These are phyloP conservation scores for Neospermospora avenae DNA, from an alignment of 2,329 filamentous ascomycete species.

Conservation along the genomic window DNA sequence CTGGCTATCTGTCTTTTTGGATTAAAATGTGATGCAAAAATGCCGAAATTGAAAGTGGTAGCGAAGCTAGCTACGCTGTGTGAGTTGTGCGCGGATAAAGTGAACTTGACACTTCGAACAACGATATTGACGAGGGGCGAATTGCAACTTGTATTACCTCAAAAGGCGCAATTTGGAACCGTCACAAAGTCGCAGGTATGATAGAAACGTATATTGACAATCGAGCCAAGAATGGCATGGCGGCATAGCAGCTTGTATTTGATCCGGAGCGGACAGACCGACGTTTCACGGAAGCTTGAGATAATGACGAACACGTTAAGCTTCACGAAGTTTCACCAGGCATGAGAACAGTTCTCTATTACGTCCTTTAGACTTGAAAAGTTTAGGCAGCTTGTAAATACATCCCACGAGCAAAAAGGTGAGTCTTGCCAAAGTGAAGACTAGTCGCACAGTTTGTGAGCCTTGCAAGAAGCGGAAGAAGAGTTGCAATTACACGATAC, in stretches of 20 bases:
- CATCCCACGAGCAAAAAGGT: neutral
- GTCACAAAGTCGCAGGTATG: too few relatives aligned
- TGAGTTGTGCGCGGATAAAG: too few relatives aligned
- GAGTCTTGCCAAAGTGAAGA: neutral
- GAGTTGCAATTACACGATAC: slow-evolving; percentile 18
- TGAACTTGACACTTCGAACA: too few relatives aligned
- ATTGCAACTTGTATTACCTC: too few relatives aligned
- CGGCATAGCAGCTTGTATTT: neutral
- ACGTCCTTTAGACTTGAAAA: neutral
- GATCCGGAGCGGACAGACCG: neutral
- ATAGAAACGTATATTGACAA: too few relatives aligned
- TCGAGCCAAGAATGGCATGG: neutral
- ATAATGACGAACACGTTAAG: neutral
- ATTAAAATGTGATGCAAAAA: too few relatives aligned
- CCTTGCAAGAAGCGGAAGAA: slow-evolving; percentile 23
- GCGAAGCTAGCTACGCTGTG: too few relatives aligned
- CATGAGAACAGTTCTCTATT: neutral
- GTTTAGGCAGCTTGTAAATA: too few relatives aligned
- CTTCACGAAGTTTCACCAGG: neutral
- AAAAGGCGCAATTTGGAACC: too few relatives aligned
- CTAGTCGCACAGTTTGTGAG: slow-evolving; percentile 11
- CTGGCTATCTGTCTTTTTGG: too few relatives aligned
- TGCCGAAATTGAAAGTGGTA: too few relatives aligned
- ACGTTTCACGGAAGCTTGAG: neutral
- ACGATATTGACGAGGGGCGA: too few relatives aligned